Percentiles rank a stretch among this genome's conserved stretches.
Conservation (phyloP, 208 protist species). For the Trypanosoma boissoni region DNA sequence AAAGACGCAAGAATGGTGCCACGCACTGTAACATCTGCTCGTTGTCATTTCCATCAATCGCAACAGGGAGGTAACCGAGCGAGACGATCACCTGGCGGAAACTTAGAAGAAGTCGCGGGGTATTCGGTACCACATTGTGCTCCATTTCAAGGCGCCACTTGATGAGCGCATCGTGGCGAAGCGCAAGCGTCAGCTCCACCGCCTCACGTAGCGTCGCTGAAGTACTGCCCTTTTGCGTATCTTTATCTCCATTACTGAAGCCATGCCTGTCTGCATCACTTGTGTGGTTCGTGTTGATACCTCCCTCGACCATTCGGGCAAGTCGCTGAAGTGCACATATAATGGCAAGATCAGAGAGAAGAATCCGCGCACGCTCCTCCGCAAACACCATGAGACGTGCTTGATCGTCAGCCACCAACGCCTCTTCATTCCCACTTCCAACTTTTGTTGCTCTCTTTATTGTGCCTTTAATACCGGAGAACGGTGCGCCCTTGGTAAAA, state of each 20-base stretch:
- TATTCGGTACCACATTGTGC: not conserved
- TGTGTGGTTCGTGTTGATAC: not conserved
- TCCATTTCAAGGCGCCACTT: slow-evolving; percentile 21
- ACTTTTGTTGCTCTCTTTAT: not conserved
- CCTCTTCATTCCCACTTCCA: not conserved
- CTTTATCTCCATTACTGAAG: not conserved
- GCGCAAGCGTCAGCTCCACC: slow-evolving; percentile 11
- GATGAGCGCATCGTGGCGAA: slow-evolving; percentile 17
- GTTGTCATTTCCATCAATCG: not conserved
- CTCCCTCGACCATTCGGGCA: slow-evolving; percentile 12
- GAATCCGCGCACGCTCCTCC: slow-evolving; percentile 10
- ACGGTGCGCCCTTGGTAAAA: too few relatives aligned
- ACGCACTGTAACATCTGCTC: slow-evolving; percentile 19
- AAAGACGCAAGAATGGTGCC: slow-evolving; percentile 32
- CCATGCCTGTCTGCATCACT: not conserved
- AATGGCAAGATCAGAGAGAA: slow-evolving; percentile 31
- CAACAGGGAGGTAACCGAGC: slow-evolving; percentile 43
- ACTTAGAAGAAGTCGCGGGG: slow-evolving; percentile 29
- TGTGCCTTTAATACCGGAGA: too few relatives aligned
- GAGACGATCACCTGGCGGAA: slow-evolving; percentile 37
- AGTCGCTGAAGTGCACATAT: slow-evolving; percentile 47
- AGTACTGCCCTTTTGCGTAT: too few relatives aligned
- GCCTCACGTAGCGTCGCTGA: slow-evolving; percentile 7
- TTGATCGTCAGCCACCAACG: not conserved
- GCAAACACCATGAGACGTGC: not conserved